Percentiles rank a stretch among this genome's conserved stretches.
Evolutionary conservation across 2,329 filamentous ascomycete species (phyloP).

Genomic region (Botrytis deweyae): DNA sequence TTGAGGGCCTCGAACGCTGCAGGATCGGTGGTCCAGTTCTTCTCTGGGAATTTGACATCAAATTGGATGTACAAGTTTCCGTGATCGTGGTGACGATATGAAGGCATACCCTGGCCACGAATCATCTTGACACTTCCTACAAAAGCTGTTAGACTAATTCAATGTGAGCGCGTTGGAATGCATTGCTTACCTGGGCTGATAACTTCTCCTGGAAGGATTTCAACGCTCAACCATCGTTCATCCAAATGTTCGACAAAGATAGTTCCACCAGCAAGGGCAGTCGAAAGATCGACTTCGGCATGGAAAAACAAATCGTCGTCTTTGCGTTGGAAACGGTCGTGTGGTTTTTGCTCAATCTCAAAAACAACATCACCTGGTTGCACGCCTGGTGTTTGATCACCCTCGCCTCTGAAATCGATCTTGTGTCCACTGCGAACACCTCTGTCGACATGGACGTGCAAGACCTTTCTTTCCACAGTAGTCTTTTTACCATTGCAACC

Average conservation of each 20-base stretch:
- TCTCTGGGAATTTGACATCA: constrained; percentile 92
- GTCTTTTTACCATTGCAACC: constrained; percentile 97
- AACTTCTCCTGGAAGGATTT: constrained; percentile 90
- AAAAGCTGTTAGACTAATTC: constrained; percentile 32
- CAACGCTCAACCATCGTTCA: constrained; percentile 92
- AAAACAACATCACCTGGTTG: constrained; percentile 96
- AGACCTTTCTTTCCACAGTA: constrained; percentile 92
- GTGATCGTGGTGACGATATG: constrained; percentile 87
- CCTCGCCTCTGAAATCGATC: constrained; percentile 95
- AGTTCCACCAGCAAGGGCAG: constrained; percentile 85
- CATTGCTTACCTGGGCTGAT: constrained; percentile 76
- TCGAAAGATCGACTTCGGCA: constrained; percentile 92
- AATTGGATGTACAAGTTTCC: constrained; percentile 98
- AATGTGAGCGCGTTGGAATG: background rate
- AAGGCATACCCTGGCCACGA: constrained; percentile 96
- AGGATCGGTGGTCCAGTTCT: constrained; percentile 64
- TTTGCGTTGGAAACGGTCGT: constrained; percentile 89
- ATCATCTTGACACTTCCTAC: constrained; percentile 89
- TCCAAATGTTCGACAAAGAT: constrained; percentile 96
- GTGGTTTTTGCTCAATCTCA: constrained; percentile 99
- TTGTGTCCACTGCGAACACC: constrained; percentile 93
- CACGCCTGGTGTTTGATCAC: constrained; percentile 91
- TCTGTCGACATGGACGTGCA: constrained; percentile 95
- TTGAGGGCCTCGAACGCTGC: constrained; percentile 78
- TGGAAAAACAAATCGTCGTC: constrained; percentile 96